Evolutionary conservation across 2,329 filamentous ascomycete genomes (phyloP), one percentile per base, ranked within the genome.

Genomic region (Alternaria tenuissima): DNA sequence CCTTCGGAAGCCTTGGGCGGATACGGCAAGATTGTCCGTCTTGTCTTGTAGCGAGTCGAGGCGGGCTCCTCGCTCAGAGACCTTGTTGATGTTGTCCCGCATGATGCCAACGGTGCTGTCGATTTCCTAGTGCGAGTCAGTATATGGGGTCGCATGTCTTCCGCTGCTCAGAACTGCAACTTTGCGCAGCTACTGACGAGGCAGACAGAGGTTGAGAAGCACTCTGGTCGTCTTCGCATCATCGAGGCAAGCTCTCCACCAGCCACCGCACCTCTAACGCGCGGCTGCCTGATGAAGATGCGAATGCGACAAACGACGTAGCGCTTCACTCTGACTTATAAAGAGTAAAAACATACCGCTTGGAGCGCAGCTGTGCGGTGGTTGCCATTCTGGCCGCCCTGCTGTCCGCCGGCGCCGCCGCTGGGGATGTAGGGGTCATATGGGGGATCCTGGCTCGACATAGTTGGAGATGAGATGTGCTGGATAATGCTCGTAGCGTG

Each of bases 11-110:
- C 93, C 93, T 80, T 97, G 93, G 61, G 95, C 94, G 36, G 94
- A 97, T 65, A 90, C 88, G 62, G 94, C 94, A 70, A 99, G 87
- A 82, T 96, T 96, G 83, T 97, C 82, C 68, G 92, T 97, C 87
- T 97, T 96, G 81, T 95, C 91, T 83, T 96, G 92, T 63, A 97
- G 88, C 51, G 89, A 89, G 80, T 97, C 92, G 63, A 97, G 87
- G 71, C 90, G 88, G 76, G 93, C 91, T 78, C 95, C 95, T 86
- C 95, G 93, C 81, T 97, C 90, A 43, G 92, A 93, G 64, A 97
- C 92, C 82, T 95, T 96, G 85, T 94, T 93, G 85, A 99, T 96
- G 84, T 99, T 99, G 80, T 97, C 90, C 75, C 91, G 89, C 94
- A 99, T 97, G 69, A 95, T 92, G 77, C 90, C 90, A 74, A 97